These are phyloP conservation scores for Ceratobasidium sp. DNA, from an alignment of 1,284 basidiomycete species.

Conservation along the genomic window DNA sequence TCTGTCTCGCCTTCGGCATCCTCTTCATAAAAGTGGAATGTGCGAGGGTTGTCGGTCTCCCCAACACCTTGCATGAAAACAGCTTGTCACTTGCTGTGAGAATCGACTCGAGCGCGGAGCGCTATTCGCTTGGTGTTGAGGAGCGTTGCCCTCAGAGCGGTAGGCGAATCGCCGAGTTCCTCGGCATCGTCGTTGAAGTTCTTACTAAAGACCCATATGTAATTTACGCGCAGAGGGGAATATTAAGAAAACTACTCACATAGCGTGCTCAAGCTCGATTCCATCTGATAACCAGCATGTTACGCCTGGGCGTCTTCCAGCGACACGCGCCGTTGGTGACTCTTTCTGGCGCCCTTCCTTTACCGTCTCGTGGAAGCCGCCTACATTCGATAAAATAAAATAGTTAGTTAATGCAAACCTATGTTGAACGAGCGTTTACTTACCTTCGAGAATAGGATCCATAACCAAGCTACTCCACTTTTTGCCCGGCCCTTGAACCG, in stretches of 20 bases:
- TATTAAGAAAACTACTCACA: background rate
- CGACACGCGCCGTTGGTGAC: background rate
- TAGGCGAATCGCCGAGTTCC: background rate
- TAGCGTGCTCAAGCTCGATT: constrained; percentile 11
- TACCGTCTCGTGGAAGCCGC: background rate
- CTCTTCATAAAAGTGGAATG: background rate
- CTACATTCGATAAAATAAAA: too few relatives aligned
- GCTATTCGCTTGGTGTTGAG: background rate
- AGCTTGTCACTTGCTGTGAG: background rate
- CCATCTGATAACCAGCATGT: background rate
- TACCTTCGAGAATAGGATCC: too few relatives aligned
- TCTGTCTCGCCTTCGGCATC: background rate
- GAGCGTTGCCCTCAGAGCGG: background rate
- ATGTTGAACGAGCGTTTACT: too few relatives aligned
- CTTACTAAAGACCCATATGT: background rate
- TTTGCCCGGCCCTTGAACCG: too few relatives aligned
- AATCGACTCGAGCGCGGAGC: background rate
- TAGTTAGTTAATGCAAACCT: too few relatives aligned
- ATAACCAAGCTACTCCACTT: too few relatives aligned
- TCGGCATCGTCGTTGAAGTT: background rate
- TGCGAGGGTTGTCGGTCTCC: background rate
- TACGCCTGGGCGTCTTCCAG: background rate
- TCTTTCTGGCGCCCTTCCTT: background rate
- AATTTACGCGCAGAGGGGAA: background rate
- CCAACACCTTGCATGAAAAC: background rate